Evolutionary conservation across 2,329 filamentous ascomycete species (phyloP).

Genomic region (Rasamsonia emersonii): DNA sequence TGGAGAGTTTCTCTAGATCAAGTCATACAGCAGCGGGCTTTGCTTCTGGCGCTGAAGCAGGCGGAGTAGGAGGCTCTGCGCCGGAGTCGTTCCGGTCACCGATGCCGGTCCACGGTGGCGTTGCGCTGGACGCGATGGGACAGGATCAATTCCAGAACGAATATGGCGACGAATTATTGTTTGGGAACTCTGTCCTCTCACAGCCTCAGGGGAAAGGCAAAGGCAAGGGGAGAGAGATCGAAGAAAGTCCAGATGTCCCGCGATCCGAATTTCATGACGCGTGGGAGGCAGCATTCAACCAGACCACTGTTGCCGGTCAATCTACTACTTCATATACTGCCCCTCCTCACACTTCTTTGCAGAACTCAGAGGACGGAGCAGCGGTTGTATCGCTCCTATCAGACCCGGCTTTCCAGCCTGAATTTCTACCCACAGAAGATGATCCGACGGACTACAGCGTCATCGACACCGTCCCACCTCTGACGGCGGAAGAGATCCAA

Average conservation of each 20-base stretch:
- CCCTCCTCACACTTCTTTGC: too few species aligned
- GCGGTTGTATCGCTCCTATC: constrained; percentile 35
- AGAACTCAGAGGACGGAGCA: constrained; percentile 29
- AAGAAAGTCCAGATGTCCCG: neutral
- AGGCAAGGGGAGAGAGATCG: constrained; percentile 3
- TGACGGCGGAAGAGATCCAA: constrained; percentile 19
- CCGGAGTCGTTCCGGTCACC: constrained; percentile 17
- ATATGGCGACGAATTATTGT: constrained; percentile 8
- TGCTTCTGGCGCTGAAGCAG: constrained; percentile 8
- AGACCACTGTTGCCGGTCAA: too few species aligned
- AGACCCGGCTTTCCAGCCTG: constrained; percentile 22
- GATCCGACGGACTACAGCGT: constrained; percentile 14
- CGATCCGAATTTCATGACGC: too few species aligned
- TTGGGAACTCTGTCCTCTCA: neutral
- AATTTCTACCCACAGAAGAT: constrained; percentile 15
- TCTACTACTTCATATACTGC: constrained; percentile 4
- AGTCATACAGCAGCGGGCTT: neutral
- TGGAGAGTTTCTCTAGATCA: constrained; percentile 16
- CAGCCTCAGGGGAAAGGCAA: constrained; percentile 11
- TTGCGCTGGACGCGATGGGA: constrained; percentile 12
- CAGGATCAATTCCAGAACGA: constrained; percentile 17
- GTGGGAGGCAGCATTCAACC: too few species aligned
- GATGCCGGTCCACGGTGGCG: constrained; percentile 9
- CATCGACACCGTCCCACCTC: constrained; percentile 13
- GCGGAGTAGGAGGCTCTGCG: constrained; percentile 1